Evolutionary conservation across 805 yeast species (phyloP), one percentile per base, ranked within the genome.

Genomic region (Candida stauntonica): DNA sequence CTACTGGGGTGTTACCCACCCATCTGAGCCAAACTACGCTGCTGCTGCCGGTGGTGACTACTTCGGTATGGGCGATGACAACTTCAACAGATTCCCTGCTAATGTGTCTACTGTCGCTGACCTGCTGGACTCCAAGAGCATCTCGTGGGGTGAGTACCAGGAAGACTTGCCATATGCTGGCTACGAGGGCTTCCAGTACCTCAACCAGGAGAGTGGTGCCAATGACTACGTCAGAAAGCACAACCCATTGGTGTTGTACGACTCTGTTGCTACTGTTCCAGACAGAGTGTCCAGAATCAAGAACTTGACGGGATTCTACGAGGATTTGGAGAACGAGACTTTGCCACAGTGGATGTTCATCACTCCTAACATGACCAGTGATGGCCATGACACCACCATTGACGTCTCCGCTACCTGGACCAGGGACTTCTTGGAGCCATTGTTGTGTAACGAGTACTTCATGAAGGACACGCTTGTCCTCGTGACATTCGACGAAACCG

Each of bases 121-220:
- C 51, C 58, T 73, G 40, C 28, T 47, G 31, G 45, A 73, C 50
- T 55, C 60, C 40, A 60, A 58, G 51, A 60, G 60, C 20, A 70
- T 73, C 42, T 64, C 76, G 16, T 73, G 77, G 76, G 75, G 65
- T 38, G 74, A 72, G 59, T 73, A 73, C 61, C 69, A 70, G 56
- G 75, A 73, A 59, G 68, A 70, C 52, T 48, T 62, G 62, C 78
- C 79, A 29, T 72, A 72, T 64, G 55, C 77, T 31, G 78, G 76
- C 28, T 73, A 56, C 64, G 54, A 61, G 39, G 78, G 78, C 44
- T 68, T 63, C 60, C 60, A 67, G 56, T 73, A 57, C 58, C 52
- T 60, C 17, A 63, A 69, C 60, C 70, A 67, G 48, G 60, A 59
- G 33, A 63, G 63, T 33, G 59, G 52, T 28, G 69, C 72, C 39